Percentiles rank a stretch among this genome's conserved stretches.
These are phyloP conservation scores for Cardamine occulta DNA, from an alignment of 345 rosid species.

Conservation along the genomic window DNA sequence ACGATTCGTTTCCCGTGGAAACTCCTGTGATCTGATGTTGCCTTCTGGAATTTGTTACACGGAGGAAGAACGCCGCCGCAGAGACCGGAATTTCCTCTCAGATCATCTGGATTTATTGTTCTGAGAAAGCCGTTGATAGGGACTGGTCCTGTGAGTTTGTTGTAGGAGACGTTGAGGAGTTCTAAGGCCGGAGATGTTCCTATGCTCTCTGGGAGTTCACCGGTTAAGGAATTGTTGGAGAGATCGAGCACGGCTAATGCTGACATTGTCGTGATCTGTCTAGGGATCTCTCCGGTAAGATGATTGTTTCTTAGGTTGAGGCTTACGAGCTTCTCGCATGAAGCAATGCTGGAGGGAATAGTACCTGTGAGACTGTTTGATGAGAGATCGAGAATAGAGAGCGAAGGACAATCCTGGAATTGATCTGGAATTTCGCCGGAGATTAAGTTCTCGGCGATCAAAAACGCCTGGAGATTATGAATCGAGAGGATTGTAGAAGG, in stretches of 20 bases:
- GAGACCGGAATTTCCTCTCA: slow-evolving; percentile 72
- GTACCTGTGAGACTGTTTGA: slow-evolving; percentile 68
- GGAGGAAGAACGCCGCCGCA: slow-evolving; percentile 85
- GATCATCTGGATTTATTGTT: slow-evolving; percentile 80
- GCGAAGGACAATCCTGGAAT: slow-evolving; percentile 92
- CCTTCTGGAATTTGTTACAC: slow-evolving; percentile 51
- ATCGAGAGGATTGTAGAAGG: slow-evolving; percentile 83
- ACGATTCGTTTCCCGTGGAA: slow-evolving; percentile 59
- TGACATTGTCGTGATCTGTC: slow-evolving; percentile 72
- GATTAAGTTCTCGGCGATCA: slow-evolving; percentile 62
- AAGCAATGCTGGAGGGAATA: slow-evolving; percentile 84
- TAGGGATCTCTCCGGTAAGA: slow-evolving; percentile 73
- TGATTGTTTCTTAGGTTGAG: slow-evolving; percentile 68
- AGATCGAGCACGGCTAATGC: slow-evolving; percentile 86
- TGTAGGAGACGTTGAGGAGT: slow-evolving; percentile 76
- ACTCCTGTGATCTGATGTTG: slow-evolving; percentile 46
- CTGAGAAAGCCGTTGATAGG: slow-evolving; percentile 73
- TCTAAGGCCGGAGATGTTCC: slow-evolving; percentile 87
- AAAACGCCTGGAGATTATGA: slow-evolving; percentile 70
- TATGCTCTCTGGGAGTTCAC: slow-evolving; percentile 72
- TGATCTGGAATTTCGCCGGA: slow-evolving; percentile 85
- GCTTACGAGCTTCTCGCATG: slow-evolving; percentile 75
- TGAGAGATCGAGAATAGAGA: slow-evolving; percentile 81
- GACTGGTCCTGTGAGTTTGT: slow-evolving; percentile 81
- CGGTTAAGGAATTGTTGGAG: slow-evolving; percentile 77